Conservation (phyloP, 2,329 filamentous ascomycete genomes). For the Orbilia blumenaviensis region DNA sequence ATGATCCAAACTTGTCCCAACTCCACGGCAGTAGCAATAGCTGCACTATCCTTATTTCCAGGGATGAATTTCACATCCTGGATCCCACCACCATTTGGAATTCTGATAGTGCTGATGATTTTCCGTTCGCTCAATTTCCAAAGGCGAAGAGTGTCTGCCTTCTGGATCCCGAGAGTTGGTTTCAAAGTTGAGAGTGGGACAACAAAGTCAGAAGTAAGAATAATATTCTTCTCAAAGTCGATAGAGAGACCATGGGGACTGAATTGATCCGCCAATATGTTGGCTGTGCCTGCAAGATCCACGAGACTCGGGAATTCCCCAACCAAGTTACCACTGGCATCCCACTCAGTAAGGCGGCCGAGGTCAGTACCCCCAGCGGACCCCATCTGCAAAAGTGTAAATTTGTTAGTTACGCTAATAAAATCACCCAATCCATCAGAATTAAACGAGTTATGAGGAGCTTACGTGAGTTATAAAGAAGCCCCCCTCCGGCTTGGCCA, state of each 20-base stretch:
- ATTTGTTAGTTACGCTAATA: neutral
- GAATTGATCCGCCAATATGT: slow-evolving; percentile 70
- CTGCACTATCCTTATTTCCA: slow-evolving; percentile 68
- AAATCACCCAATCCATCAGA: too few species aligned
- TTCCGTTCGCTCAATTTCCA: slow-evolving; percentile 67
- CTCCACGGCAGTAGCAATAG: slow-evolving; percentile 70
- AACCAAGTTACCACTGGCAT: slow-evolving; percentile 70
- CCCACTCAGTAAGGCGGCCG: slow-evolving; percentile 70
- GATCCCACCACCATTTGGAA: slow-evolving; percentile 69
- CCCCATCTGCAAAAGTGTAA: slow-evolving; percentile 42
- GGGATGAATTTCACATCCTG: slow-evolving; percentile 74
- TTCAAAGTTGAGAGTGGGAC: slow-evolving; percentile 71
- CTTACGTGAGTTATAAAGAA: slow-evolving; percentile 57
- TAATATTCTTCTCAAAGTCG: slow-evolving; percentile 69
- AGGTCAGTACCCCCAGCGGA: slow-evolving; percentile 68
- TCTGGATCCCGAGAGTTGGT: slow-evolving; percentile 67
- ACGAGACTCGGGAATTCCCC: slow-evolving; percentile 68
- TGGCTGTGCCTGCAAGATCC: slow-evolving; percentile 66
- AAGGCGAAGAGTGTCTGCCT: slow-evolving; percentile 69
- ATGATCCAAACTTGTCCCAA: slow-evolving; percentile 72
- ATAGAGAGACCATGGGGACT: slow-evolving; percentile 70
- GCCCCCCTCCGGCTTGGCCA: slow-evolving; percentile 69
- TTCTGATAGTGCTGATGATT: slow-evolving; percentile 70
- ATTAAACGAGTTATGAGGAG: neutral
- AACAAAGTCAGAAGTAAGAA: slow-evolving; percentile 72